phyloP scores from a whole-genome alignment of 1,139 yeast genomes.

The Yamadazyma diddensiae region DNA sequence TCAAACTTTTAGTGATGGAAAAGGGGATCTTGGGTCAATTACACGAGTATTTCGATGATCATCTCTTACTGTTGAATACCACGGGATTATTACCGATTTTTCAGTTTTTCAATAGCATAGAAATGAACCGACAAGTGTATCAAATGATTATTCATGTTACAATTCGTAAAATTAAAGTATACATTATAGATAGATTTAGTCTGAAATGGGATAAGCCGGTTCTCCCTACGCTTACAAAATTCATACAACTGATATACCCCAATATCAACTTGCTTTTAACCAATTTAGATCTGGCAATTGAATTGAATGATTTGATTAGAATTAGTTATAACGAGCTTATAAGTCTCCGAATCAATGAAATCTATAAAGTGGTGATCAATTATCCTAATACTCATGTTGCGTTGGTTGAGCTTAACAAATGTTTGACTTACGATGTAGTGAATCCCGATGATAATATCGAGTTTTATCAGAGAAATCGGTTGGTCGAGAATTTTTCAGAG shows the following conservation, averaged over 20 bases:
- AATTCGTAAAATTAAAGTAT: conserved; percentile 35
- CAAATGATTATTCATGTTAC: conserved; percentile 41
- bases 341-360: conserved; percentile 56
- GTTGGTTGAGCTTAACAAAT: conserved; percentile 58
- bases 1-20: conserved; percentile 7
- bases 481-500: conserved; percentile 55
- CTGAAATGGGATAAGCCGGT: conserved; percentile 42
- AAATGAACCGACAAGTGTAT: conserved; percentile 29
- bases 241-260: conserved; percentile 42
- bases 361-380: conserved; percentile 57
- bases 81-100: conserved; percentile 5
- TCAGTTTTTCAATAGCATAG: conserved; percentile 14
- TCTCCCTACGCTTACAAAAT: conserved; percentile 33
- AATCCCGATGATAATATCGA: conserved; percentile 9
- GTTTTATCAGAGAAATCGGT: conserved; percentile 41
- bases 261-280: conserved; percentile 28
- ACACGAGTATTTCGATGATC: conserved; percentile 10
- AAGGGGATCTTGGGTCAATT: conserved; percentile 9
- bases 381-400: conserved; percentile 63
- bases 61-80: conserved; percentile 7
- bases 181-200: conserved; percentile 34
- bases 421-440: conserved; percentile 30
- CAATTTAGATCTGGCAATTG: conserved; percentile 15
- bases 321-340: conserved; percentile 47
- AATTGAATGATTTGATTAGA: conserved; percentile 27